A percentile compares a stretch with the other conserved stretches of the same genome.
Evolutionary conservation across 768 basidiomycete species (phyloP).

Genomic region (Chlorophyllum brunneum): DNA sequence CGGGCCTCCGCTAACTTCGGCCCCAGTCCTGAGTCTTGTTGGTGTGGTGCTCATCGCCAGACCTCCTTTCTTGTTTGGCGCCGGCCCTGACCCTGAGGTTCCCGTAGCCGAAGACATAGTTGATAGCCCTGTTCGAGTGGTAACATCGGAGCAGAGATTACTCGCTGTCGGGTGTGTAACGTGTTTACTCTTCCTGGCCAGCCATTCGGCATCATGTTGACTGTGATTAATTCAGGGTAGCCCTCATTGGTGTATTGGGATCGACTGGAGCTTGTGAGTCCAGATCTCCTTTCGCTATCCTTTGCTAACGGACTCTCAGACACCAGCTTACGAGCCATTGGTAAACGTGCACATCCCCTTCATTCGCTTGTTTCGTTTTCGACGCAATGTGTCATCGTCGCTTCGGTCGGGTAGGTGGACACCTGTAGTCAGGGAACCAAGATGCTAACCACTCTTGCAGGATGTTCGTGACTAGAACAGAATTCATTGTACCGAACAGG

Average conservation of each 20-base stretch:
- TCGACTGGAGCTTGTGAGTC: slow-evolving; percentile 65
- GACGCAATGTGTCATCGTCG: slow-evolving; percentile 40
- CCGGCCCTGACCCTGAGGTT: neutral
- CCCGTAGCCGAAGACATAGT: neutral
- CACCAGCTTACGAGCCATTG: slow-evolving; percentile 51
- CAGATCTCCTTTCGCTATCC: neutral
- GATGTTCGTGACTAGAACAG: slow-evolving; percentile 35
- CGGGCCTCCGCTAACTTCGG: neutral
- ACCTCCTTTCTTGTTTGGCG: slow-evolving; percentile 70
- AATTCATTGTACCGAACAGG: slow-evolving; percentile 38
- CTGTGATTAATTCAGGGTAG: slow-evolving; percentile 40
- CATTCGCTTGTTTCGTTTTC: slow-evolving; percentile 68
- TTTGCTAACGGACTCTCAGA: slow-evolving; percentile 18
- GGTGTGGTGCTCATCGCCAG: slow-evolving; percentile 83
- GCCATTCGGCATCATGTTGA: neutral
- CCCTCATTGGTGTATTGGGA: slow-evolving; percentile 63
- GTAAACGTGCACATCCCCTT: slow-evolving; percentile 65
- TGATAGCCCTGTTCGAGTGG: slow-evolving; percentile 24
- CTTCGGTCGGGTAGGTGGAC: slow-evolving; percentile 27
- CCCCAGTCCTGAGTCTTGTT: slow-evolving; percentile 55
- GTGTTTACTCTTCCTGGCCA: neutral
- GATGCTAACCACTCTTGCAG: slow-evolving; percentile 21
- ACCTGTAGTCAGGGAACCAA: neutral
- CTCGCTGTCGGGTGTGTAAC: slow-evolving; percentile 57
- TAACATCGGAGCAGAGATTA: slow-evolving; percentile 39